Evolutionary conservation across 345 rosid species (phyloP), one percentile per base, ranked within the genome.

Genomic region (Eucalyptus pauciflora): DNA sequence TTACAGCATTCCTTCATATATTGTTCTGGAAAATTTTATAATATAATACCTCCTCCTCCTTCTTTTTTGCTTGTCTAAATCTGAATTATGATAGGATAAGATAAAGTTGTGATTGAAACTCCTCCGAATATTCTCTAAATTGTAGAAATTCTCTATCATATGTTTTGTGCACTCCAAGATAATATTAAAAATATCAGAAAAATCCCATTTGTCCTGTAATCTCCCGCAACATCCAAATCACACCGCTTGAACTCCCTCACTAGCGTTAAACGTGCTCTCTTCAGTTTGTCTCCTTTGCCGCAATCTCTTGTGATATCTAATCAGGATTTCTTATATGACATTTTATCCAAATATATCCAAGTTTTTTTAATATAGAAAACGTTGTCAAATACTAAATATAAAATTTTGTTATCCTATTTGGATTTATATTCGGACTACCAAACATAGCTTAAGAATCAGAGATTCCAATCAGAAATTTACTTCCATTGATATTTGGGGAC

Each of bases 41-140:
- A 37, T 10, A 7, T n/a, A 15, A n/a, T n/a, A 6, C 22, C 13
- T 71, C 24, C 22, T 51, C 10, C 3, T 50, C 0, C 2, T 16
- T 1, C 33, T 1, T 71, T 16, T 64, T 69, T 62, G 31, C 16
- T 27, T 6, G 33, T 27, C 69, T 6, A 29, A 62, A 62, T 27
- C 14, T 62, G 69, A 13, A 62, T 62, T 62, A 3, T 62, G 33
- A 29, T 62, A 12, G 69, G 69, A 29, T 62, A 62, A 12, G 33
- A 62, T 37, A 12, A 62, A 62, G 16, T 29, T 62, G 69, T 8
- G 69, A 62, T 62, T 12, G 8, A 29, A 60, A 27, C 13, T 58
- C 64, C 64, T 58, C n/a, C 12, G 5, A 58, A 25, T 58, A 27
- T 60, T 6, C 31, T 60, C 7, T 4, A 6, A 12, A 62, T 62